Conservation (phyloP, 2,329 filamentous ascomycete genomes). For the Byssochlamys sp. region DNA sequence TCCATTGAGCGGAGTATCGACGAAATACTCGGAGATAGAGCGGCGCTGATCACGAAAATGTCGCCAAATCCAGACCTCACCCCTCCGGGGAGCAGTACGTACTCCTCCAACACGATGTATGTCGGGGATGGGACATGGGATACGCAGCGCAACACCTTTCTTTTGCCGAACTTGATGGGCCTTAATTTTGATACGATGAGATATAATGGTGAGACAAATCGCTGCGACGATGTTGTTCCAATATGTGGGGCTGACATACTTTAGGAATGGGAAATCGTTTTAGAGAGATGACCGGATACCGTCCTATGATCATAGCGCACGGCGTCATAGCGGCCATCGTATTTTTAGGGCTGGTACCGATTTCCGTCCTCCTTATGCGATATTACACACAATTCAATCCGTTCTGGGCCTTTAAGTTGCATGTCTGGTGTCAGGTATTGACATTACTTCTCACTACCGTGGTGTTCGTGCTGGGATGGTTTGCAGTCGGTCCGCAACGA, state of each 20-base stretch:
- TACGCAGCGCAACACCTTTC: constrained; percentile 50
- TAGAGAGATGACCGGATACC: constrained; percentile 49
- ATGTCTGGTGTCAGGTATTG: constrained; percentile 55
- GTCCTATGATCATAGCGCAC: constrained; percentile 49
- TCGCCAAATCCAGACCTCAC: constrained; percentile 36
- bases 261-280: constrained; percentile 60
- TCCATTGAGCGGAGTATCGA: constrained; percentile 4
- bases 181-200: constrained; percentile 58
- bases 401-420: constrained; percentile 48
- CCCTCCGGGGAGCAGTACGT: constrained; percentile 51
- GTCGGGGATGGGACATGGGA: constrained; percentile 62
- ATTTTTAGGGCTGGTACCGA: constrained; percentile 52
- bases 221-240: constrained; percentile 1
- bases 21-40: constrained; percentile 2
- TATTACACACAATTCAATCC: constrained; percentile 49
- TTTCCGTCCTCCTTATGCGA: constrained; percentile 50
- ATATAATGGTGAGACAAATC: constrained; percentile 50
- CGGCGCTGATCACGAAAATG: constrained; percentile 16
- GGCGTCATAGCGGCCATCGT: constrained; percentile 52
- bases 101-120: constrained; percentile 51
- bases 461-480: constrained; percentile 52
- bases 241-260: constrained; percentile 7
- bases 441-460: constrained; percentile 53
- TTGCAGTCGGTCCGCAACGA: constrained; percentile 52
- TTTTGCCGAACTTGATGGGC: constrained; percentile 55